Base-by-base conservation (phyloP, 2,329 filamentous ascomycete species). In the Colletotrichum somersetense region DNA sequence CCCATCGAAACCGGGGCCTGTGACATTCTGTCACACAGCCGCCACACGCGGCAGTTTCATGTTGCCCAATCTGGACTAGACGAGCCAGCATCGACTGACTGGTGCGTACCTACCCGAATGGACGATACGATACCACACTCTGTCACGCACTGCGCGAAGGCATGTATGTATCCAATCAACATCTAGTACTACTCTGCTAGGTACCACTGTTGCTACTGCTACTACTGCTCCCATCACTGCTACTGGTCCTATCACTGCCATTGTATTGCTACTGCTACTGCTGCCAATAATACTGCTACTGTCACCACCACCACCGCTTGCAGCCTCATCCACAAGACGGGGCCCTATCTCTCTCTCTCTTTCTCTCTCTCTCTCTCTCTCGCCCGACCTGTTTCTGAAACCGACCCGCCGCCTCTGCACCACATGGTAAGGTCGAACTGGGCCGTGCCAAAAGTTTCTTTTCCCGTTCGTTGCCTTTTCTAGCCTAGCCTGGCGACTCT, bases 1-100 rank as follows among this genome's bases (percentile, higher is more conserved):
- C 26, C 1, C 26, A 26, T 63, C 69, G 66, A 72, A 72, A 71
- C 73, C 38, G 63, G 73, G 71, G 71, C 66, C 73, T 74, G 73
- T 66, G 73, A 73, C 73, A 73, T 23, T 63, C 46, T 73, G 66
- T 74, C 73, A 73, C 71, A 74, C 73, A 58, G 58, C 67, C 73
- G 66, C 66, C 72, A 64, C 62, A 65, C 63, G 67, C 62, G 53
- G 55, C 71, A 71, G 73, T 74, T 74, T 74, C 73, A 73, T 33
- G 46, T 52, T 42, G 53, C 33, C 50, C 70, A 30, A 42, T 56
- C 56, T 5, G 70, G 57, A 33, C 35, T 23, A 48, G 26, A 26
- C 26, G 26, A 26, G 26, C 26, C 33, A 35, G 33, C 12, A 20
- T 38, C 58, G 23, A 44, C 11, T 44, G 23, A 44, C 11, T 44